Base-by-base conservation (phyloP, 257 asterid genomes). In the Cynanchum wilfordii region DNA sequence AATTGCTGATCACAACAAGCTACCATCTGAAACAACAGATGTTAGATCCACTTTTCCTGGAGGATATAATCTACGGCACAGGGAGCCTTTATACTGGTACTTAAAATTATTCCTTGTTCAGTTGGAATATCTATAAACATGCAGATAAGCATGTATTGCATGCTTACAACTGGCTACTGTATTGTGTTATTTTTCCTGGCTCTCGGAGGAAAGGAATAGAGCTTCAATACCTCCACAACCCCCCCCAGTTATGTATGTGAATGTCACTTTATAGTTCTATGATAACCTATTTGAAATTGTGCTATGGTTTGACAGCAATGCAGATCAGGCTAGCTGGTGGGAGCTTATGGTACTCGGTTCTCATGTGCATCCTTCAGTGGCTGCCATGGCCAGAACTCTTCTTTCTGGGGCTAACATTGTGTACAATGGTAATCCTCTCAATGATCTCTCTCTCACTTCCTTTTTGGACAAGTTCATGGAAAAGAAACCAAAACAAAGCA, bases 391-490 rank as follows among this genome's bases (percentile, higher is more conserved):
- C 72, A 66, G 78, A 71, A 91, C 97, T 30, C 93, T 94, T 72
- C 97, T 94, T 38, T 88, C 93, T 40, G 99, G 99, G 68, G 97
- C 85, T 72, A 83, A 86, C 81, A 91, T 91, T 45, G 88, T 91
- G 58, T 94, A 94, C 75, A 84, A 89, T 54, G 99, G 97, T 50
- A 91, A 91, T 73, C 99, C 97, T 58, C 80, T 94, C 13, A 88
- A 62, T 36, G 99, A 94, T 75, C 96, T 94, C 57, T 87, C 97
- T 5, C 88, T 94, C 38, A 75, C 82, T 78, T 85, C 99, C 0
- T 94, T 94, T 87, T 79, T 94, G 74, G 96, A 94, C 86, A 94
- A 94, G 83, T 88, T 94, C 84, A 91, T 91, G 96, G 99, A 94
- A 82, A 94, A 91, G 90, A 94, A 89, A 81, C 93, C 99, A 58